phyloP scores from a whole-genome alignment of 495 filamentous ascomycete genomes.

The Penicillium taxi region DNA sequence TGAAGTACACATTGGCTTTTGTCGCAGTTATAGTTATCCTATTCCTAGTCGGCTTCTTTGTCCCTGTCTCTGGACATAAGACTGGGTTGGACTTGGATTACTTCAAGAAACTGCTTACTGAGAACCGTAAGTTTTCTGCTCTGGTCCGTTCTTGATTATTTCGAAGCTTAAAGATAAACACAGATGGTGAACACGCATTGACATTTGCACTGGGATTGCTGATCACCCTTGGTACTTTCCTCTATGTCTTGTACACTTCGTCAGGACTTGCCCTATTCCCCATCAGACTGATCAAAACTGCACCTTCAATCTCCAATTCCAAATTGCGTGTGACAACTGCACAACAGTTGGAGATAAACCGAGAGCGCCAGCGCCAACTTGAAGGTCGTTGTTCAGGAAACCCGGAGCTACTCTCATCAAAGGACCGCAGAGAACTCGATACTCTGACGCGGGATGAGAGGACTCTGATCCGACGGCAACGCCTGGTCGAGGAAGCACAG shows the following conservation, averaged over 20 bases:
- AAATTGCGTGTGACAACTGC: conserved; percentile 65
- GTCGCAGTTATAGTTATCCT: conserved; percentile 69
- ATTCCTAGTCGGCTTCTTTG: conserved; percentile 89
- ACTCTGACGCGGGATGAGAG: conserved; percentile 80
- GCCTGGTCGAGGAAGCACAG: conserved; percentile 70
- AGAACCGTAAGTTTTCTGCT: conserved; percentile 56
- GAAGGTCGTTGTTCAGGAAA: conserved; percentile 78
- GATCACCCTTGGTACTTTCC: conserved; percentile 71
- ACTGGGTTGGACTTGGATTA: conserved; percentile 72
- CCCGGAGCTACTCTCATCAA: conserved; percentile 62
- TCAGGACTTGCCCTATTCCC: conserved; percentile 84
- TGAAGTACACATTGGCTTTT: conserved; percentile 88
- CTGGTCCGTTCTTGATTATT: not conserved
- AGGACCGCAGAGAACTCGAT: conserved; percentile 84
- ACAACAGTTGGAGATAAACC: conserved; percentile 72
- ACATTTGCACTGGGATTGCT: conserved; percentile 82
- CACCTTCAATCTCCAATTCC: conserved; percentile 71
- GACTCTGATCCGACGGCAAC: conserved; percentile 82
- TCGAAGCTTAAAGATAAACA: conserved; percentile 3
- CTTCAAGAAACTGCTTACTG: conserved; percentile 73
- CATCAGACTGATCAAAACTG: conserved; percentile 81
- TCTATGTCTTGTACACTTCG: conserved; percentile 84
- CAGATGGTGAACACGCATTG: conserved; percentile 83
- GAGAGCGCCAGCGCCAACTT: conserved; percentile 83
- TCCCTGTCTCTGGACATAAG: conserved; percentile 61